Evolutionary conservation across 148 eudicot genomes (phyloP).

Genomic region (Amaranthus palmeri): DNA sequence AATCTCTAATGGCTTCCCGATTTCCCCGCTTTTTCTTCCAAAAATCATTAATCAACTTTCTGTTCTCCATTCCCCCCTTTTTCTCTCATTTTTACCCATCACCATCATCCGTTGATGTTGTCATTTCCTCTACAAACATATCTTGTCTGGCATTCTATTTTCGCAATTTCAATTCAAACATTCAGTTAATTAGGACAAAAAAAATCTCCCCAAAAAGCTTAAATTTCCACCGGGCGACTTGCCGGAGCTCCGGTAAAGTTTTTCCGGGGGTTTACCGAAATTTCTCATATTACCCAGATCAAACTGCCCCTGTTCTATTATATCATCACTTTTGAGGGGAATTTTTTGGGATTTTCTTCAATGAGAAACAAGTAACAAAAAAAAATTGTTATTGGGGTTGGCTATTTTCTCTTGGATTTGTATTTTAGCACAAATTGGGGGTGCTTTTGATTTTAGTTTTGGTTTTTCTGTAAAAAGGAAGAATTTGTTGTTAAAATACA

Average conservation of each 20-base stretch:
- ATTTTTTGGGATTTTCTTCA: not conserved
- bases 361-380: not conserved
- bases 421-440: conserved; percentile 4
- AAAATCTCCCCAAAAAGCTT: not conserved
- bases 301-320: conserved; percentile 1
- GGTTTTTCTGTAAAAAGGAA: not conserved
- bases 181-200: not conserved
- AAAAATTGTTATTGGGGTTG: conserved; percentile 5
- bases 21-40: conserved; percentile 24
- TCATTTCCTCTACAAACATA: not conserved
- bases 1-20: conserved; percentile 26
- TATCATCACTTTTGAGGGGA: not conserved
- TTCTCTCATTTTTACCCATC: conserved; percentile 1
- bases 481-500: conserved; percentile 4
- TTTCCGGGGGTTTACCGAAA: conserved; percentile 19
- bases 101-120: not conserved
- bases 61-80: not conserved
- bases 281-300: conserved; percentile 21
- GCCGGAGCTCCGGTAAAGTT: conserved; percentile 11
- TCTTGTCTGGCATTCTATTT: conserved; percentile 11
- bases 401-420: conserved; percentile 6
- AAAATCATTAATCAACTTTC: not conserved
- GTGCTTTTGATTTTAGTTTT: not conserved
- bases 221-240: not conserved
- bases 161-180: not conserved